Evolutionary conservation across 371 early-diverging fungal species (phyloP).

Genomic region (Mucor racemosus): DNA sequence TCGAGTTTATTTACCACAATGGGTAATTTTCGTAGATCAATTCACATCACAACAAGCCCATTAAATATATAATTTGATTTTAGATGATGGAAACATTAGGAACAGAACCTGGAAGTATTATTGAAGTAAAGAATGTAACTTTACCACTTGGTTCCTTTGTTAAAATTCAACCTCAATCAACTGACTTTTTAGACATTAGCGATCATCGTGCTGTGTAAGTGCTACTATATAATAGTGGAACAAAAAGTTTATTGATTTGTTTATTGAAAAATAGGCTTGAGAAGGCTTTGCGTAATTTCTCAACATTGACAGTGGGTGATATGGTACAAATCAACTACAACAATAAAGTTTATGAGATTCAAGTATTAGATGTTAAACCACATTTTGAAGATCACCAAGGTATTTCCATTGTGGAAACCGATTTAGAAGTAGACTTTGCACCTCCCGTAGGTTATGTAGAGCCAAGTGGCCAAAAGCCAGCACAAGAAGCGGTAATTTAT

Average conservation of each 20-base stretch:
- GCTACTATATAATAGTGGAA: background rate
- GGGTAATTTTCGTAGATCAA: conserved; percentile 63
- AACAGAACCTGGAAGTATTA: conserved; percentile 76
- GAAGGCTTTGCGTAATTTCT: conserved; percentile 93
- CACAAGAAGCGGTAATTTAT: conserved; percentile 45
- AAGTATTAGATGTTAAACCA: conserved; percentile 94
- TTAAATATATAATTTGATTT: background rate
- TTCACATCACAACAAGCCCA: background rate
- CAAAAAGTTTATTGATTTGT: background rate
- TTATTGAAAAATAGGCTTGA: conserved; percentile 70
- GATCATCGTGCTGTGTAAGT: conserved; percentile 96
- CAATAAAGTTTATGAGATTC: conserved; percentile 85
- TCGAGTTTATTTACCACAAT: conserved; percentile 93
- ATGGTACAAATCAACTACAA: conserved; percentile 95
- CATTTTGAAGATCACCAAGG: conserved; percentile 62
- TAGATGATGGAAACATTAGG: conserved; percentile 95
- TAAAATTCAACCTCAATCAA: conserved; percentile 97
- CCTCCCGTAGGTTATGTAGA: conserved; percentile 98
- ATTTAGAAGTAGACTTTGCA: conserved; percentile 98
- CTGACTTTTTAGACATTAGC: conserved; percentile 97
- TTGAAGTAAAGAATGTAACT: conserved; percentile 80
- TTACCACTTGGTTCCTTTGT: conserved; percentile 93
- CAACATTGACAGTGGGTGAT: conserved; percentile 94
- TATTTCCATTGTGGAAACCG: conserved; percentile 98
- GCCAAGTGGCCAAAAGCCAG: conserved; percentile 60